These are phyloP conservation scores for Kazachstania kunashirensis DNA, from an alignment of 805 yeast species.

Conservation along the genomic window DNA sequence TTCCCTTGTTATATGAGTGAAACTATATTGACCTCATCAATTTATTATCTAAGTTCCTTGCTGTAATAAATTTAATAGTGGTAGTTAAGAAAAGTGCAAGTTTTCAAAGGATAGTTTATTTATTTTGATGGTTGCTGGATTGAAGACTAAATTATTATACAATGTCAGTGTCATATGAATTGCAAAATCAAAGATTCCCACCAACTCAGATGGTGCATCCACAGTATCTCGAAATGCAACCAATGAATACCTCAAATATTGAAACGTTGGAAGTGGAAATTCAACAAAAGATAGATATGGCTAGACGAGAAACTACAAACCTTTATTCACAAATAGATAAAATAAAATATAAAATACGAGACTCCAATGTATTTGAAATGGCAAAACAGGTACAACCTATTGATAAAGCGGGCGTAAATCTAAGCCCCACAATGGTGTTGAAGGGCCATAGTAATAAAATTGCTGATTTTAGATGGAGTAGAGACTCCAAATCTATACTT, in stretches of 20 bases:
- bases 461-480: conserved; percentile 58
- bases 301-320: conserved; percentile 38
- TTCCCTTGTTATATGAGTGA: no score
- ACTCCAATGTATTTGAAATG: conserved; percentile 37
- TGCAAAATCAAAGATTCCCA: background rate
- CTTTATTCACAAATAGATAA: conserved; percentile 43
- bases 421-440: conserved; percentile 32
- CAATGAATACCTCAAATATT: conserved; percentile 4
- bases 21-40: no score
- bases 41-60: no score
- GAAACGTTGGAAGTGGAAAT: conserved; percentile 18
- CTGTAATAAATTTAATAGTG: no score
- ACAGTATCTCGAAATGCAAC: conserved; percentile 5
- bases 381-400: conserved; percentile 22
- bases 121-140: no score
- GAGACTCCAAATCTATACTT: conserved; percentile 48
- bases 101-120: no score
- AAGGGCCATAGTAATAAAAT: conserved; percentile 63
- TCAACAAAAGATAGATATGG: conserved; percentile 26
- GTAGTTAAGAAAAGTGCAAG: no score
- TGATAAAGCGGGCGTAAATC: conserved; percentile 19
- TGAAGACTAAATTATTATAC: no score
- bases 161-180: conserved; percentile 1
- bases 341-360: conserved; percentile 35
- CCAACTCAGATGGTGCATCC: background rate